phyloP scores from a whole-genome alignment of 768 basidiomycete genomes.

The Tricholoma hemisulphureum region DNA sequence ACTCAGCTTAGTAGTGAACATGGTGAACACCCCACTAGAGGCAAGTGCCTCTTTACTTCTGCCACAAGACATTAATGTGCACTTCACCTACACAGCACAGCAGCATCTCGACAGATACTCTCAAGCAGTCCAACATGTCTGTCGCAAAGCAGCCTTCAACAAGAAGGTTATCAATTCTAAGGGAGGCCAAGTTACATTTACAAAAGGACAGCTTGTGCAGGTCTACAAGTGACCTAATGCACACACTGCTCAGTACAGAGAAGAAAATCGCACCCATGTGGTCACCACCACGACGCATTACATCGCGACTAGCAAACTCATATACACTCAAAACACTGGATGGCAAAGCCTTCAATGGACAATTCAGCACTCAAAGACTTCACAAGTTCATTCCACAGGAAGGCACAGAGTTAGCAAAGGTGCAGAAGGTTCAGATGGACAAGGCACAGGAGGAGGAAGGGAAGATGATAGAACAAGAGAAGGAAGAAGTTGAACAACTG shows the following conservation, averaged over 20 bases:
- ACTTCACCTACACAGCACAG: slow-evolving; percentile 25
- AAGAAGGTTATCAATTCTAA: too few relatives aligned
- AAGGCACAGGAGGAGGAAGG: not conserved
- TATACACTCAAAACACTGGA: slow-evolving; percentile 5
- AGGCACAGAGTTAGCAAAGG: slow-evolving; percentile 18
- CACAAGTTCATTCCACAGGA: slow-evolving; percentile 16
- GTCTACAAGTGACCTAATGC: slow-evolving; percentile 22
- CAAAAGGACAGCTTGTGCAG: too few relatives aligned
- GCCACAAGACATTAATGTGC: too few relatives aligned
- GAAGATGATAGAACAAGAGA: not conserved
- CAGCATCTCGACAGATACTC: slow-evolving; percentile 29
- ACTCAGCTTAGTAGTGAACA: too few relatives aligned
- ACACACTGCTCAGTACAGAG: slow-evolving; percentile 24
- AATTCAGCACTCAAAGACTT: slow-evolving; percentile 20
- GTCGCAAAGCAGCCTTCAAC: too few relatives aligned
- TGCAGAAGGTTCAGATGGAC: too few relatives aligned
- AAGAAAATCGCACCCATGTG: slow-evolving; percentile 30
- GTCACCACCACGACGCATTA: slow-evolving; percentile 22
- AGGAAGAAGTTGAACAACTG: not conserved
- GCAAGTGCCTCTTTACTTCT: too few relatives aligned
- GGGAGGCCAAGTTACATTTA: too few relatives aligned
- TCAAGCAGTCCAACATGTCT: too few relatives aligned
- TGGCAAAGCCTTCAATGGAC: not conserved
- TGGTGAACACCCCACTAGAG: too few relatives aligned
- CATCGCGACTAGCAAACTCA: too few relatives aligned